Percentiles rank a stretch among this genome's conserved stretches.
Evolutionary conservation across 148 eudicot genomes (phyloP).

Genomic region (Chenopodium suecicum): DNA sequence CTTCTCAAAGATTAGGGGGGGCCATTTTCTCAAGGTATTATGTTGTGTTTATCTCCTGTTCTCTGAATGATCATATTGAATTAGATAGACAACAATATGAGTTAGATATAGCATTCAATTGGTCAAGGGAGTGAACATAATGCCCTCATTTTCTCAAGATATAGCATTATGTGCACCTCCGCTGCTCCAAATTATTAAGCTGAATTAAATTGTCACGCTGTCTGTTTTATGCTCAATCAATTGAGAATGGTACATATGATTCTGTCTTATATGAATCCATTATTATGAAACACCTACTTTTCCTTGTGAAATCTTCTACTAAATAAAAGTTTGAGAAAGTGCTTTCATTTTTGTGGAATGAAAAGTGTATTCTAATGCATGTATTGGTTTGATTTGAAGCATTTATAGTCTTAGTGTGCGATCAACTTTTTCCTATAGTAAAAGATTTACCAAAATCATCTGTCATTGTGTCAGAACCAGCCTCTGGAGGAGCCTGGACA

Average conservation of each 20-base stretch:
- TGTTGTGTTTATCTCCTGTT: neutral
- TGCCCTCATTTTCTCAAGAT: neutral
- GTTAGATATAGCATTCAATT: neutral
- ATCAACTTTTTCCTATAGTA: neutral
- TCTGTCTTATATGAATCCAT: neutral
- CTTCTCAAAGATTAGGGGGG: slow-evolving; percentile 58
- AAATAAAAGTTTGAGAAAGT: neutral
- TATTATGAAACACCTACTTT: neutral
- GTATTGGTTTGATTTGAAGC: neutral
- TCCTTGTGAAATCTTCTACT: too few relatives aligned
- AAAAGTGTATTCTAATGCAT: neutral
- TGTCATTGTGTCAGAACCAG: neutral
- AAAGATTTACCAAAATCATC: too few relatives aligned
- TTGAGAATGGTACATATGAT: neutral
- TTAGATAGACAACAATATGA: neutral
- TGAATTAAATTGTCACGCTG: neutral
- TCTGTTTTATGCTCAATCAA: neutral
- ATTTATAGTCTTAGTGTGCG: neutral
- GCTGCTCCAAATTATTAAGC: too few relatives aligned
- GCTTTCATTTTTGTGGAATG: neutral
- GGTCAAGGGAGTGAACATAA: neutral
- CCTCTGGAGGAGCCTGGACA: neutral
- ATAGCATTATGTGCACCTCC: neutral
- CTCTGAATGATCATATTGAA: neutral
- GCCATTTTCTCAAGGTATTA: slow-evolving; percentile 75